Base-by-base conservation (phyloP, 192 early-diverging fungal genomes). In the Spizellomyces sp. region DNA sequence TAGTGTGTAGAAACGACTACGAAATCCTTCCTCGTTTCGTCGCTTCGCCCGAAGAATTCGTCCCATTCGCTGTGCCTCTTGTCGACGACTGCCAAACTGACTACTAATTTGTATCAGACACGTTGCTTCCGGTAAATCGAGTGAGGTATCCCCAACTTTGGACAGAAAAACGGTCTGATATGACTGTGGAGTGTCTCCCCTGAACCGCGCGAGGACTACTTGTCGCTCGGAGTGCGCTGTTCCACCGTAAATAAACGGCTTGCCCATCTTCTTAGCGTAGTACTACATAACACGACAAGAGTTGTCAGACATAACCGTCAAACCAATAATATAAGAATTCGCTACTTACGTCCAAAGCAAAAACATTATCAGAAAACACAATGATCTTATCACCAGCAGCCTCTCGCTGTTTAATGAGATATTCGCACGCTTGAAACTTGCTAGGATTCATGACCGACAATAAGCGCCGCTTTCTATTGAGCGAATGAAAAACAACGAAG, bases 321-420 rank as follows among this genome's bases (percentile, higher is more conserved):
- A 61, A 61, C 12, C 12, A 4, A 41, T 1, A 61, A 14, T 10
- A 4, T 61, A 12, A 4, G 43, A 63, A 1, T 7, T 9, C 44
- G 36, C 21, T 21, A 57, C 66, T 64, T 77, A 89, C 89, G 17
- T 87, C 81, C 6, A 99, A 76, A 0, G 96, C 94, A 87, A 87
- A 94, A 14, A 99, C 95, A 79, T 98, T 98, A 79, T 99, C 98
- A n/a, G 94, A 93, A 83, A 99, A 98, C 27, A 98, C 96, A 79
- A 99, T 98, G 70, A 96, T 97, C 81, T 98, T 99, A 81, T 99
- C 98, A 45, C 94, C 94, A 42, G 91, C 86, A 48, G 81, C 80
- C 74, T 96, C 93, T 67, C 96, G 94, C 71, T 89, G 94, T n/a
- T 86, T 78, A 62, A 99, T 98, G 70, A 99, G 80, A 72, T 95